These are phyloP conservation scores for Cladosporium sp. DNA, from an alignment of 2,329 filamentous ascomycete genomes.

Conservation along the genomic window DNA sequence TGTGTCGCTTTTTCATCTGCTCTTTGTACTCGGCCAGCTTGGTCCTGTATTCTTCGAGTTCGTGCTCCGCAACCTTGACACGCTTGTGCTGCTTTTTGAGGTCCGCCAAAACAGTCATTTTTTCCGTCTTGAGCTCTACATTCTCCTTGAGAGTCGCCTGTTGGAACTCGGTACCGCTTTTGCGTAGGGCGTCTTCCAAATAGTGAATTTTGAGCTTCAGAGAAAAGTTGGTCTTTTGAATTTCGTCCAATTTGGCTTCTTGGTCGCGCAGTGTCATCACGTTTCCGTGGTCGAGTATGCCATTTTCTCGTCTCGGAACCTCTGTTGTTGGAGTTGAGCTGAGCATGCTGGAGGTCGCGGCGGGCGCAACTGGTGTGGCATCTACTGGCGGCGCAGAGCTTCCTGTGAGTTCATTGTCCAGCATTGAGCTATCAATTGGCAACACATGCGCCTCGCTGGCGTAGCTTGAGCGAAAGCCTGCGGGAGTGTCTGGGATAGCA, in stretches of 20 bases:
- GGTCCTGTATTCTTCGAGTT: conserved; percentile 79
- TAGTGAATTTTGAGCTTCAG: conserved; percentile 97
- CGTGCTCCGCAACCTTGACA: conserved; percentile 77
- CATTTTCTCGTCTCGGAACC: conserved; percentile 63
- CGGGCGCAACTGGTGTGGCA: conserved; percentile 73
- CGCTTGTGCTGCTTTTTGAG: conserved; percentile 84
- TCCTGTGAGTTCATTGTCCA: conserved; percentile 62
- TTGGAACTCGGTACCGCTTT: conserved; percentile 85
- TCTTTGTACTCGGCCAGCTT: conserved; percentile 83
- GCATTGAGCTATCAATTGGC: conserved; percentile 74
- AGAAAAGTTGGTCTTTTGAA: conserved; percentile 98
- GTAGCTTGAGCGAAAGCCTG: conserved; percentile 62
- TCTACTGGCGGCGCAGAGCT: conserved; percentile 62
- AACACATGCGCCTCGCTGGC: conserved; percentile 67
- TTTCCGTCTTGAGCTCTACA: conserved; percentile 91
- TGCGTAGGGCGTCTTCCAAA: conserved; percentile 84
- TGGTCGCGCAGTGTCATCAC: conserved; percentile 91
- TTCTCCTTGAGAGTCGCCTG: conserved; percentile 90
- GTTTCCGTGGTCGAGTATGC: conserved; percentile 78
- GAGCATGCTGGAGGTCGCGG: conserved; percentile 72
- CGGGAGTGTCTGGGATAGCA: conserved; percentile 65
- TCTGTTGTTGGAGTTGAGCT: conserved; percentile 80
- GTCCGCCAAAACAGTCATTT: conserved; percentile 85
- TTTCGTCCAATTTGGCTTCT: conserved; percentile 87
- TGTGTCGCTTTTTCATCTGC: conserved; percentile 73